Evolutionary conservation across 1,139 yeast genomes (phyloP).

Genomic region (Nadsonia commutata): DNA sequence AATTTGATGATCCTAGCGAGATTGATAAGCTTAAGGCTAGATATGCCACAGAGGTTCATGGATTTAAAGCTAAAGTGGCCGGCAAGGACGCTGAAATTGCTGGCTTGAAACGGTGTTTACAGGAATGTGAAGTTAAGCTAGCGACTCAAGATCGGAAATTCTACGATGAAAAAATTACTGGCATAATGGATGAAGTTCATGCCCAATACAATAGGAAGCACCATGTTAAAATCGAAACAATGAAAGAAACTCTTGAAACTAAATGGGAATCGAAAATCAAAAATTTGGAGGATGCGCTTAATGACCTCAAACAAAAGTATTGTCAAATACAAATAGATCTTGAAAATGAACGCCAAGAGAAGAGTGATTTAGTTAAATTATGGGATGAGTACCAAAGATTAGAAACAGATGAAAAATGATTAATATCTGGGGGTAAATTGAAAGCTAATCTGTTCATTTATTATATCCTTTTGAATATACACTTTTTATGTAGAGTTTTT

Average conservation of each 20-base stretch:
- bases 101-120: background rate
- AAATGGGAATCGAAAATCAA: background rate
- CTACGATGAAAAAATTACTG: background rate
- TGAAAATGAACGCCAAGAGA: background rate
- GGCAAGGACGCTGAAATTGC: background rate
- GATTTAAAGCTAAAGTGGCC: background rate
- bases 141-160: background rate
- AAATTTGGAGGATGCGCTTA: background rate
- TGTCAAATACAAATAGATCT: background rate
- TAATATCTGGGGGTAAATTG: too few relatives aligned
- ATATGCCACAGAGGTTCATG: background rate
- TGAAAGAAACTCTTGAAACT: background rate
- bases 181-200: background rate
- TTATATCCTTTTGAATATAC: too few relatives aligned
- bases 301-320: background rate
- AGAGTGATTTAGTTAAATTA: background rate
- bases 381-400: background rate
- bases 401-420: too few relatives aligned
- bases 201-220: background rate
- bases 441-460: too few relatives aligned
- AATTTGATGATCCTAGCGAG: background rate
- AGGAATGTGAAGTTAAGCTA: background rate
- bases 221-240: background rate
- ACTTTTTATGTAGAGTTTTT: too few relatives aligned
- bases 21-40: background rate